Percentiles rank a stretch among this genome's conserved stretches.
These are phyloP conservation scores for Rhodomyrtus psidioides DNA, from an alignment of 441 rosid genomes.

Conservation along the genomic window DNA sequence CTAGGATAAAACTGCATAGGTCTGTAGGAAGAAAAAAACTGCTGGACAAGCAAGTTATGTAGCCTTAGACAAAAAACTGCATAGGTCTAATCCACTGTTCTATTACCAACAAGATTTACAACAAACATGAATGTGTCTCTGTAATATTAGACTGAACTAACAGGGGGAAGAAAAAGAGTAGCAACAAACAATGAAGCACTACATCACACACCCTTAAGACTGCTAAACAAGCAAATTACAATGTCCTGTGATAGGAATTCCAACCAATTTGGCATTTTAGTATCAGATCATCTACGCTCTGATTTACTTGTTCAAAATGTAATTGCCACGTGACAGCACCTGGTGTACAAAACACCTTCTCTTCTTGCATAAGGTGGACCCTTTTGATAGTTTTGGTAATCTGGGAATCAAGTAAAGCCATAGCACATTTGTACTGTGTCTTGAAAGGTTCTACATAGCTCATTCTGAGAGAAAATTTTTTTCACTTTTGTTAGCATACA, in stretches of 20 bases:
- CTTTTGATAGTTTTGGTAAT: neutral
- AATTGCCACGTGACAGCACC: neutral
- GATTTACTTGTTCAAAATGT: neutral
- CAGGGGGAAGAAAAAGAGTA: too few relatives aligned
- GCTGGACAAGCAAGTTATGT: too few relatives aligned
- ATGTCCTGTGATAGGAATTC: neutral
- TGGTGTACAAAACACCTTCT: neutral
- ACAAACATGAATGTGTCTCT: too few relatives aligned
- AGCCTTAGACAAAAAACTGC: too few relatives aligned
- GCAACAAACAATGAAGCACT: too few relatives aligned
- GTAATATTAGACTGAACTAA: too few relatives aligned
- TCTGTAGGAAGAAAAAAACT: too few relatives aligned
- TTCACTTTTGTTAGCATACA: neutral
- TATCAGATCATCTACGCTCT: neutral
- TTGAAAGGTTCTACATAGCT: neutral
- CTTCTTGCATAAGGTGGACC: neutral
- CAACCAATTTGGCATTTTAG: neutral
- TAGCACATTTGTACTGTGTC: neutral
- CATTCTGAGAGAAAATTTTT: neutral
- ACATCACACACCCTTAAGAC: too few relatives aligned
- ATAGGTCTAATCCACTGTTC: too few relatives aligned
- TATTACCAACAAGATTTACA: too few relatives aligned
- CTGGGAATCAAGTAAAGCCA: neutral
- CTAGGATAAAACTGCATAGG: too few relatives aligned
- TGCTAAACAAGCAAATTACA: neutral